These are phyloP conservation scores for Ophiostoma ulmi DNA, from an alignment of 2,329 filamentous ascomycete species.

Conservation along the genomic window DNA sequence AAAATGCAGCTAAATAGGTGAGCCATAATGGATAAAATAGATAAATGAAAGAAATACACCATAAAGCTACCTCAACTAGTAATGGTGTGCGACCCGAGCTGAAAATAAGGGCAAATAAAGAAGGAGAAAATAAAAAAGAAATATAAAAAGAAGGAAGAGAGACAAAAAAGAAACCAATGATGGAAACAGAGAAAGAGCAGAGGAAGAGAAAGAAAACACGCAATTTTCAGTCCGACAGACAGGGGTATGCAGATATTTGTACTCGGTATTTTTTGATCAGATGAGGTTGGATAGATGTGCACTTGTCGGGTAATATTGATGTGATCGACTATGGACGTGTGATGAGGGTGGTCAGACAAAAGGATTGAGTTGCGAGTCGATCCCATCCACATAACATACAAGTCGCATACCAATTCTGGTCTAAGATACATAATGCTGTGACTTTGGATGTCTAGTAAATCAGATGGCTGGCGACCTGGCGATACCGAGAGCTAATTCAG, in stretches of 20 bases:
- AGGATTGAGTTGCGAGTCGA: too few species aligned
- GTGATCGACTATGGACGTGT: not conserved
- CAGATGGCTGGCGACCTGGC: not conserved
- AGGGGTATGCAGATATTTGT: not conserved
- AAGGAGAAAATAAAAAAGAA: constrained; percentile 4
- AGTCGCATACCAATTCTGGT: too few species aligned
- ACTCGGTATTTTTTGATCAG: not conserved
- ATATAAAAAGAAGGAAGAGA: not conserved
- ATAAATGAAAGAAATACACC: not conserved
- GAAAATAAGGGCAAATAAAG: constrained; percentile 15
- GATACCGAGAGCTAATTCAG: not conserved
- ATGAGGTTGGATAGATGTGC: not conserved
- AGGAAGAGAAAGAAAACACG: not conserved
- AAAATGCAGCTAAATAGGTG: not conserved
- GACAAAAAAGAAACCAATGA: not conserved
- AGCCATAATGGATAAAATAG: not conserved
- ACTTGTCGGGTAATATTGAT: not conserved
- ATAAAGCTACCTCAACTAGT: not conserved
- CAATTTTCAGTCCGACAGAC: not conserved
- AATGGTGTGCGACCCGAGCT: constrained; percentile 18
- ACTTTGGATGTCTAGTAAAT: not conserved
- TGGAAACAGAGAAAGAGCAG: not conserved
- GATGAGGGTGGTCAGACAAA: not conserved
- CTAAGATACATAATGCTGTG: too few species aligned
- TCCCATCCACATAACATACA: too few species aligned